phyloP scores from a whole-genome alignment of 805 yeast genomes.

The Phaffomyces opuntiae region DNA sequence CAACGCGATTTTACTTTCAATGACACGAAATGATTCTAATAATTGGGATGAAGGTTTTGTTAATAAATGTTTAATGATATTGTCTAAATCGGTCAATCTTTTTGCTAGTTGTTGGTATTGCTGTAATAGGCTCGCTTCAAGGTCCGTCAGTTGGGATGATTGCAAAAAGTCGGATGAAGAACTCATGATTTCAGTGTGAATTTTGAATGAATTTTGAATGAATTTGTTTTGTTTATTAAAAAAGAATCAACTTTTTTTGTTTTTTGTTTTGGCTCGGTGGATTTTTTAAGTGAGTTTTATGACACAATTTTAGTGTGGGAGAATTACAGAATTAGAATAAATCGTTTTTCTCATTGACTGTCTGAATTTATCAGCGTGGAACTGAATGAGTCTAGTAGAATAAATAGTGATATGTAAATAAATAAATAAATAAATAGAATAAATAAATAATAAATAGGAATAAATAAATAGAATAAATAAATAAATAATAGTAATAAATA shows the following conservation, averaged over 20 bases:
- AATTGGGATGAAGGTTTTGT: constrained; percentile 26
- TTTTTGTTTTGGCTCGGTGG: too few species aligned
- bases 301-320: too few species aligned
- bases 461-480: background rate
- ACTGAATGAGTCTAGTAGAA: too few species aligned
- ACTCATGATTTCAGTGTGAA: background rate
- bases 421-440: background rate
- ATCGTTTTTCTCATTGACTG: too few species aligned
- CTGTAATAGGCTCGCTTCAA: constrained; percentile 30
- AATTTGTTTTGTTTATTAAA: too few species aligned
- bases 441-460: background rate
- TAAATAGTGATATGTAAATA: too few species aligned
- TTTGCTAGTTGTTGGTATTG: constrained; percentile 33
- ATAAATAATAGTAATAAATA: background rate
- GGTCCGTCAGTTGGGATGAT: constrained; percentile 24
- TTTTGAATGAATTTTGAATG: too few species aligned
- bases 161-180: constrained; percentile 15
- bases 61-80: constrained; percentile 17
- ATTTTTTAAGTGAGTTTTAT: too few species aligned
- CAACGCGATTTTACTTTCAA: constrained; percentile 57
- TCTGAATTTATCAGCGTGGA: too few species aligned
- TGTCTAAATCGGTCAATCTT: constrained; percentile 24
- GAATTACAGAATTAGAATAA: too few species aligned
- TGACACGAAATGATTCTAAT: constrained; percentile 44
- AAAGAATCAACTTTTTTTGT: too few species aligned